Conservation (phyloP, 768 basidiomycete genomes). For the Sarcodon sp. region DNA sequence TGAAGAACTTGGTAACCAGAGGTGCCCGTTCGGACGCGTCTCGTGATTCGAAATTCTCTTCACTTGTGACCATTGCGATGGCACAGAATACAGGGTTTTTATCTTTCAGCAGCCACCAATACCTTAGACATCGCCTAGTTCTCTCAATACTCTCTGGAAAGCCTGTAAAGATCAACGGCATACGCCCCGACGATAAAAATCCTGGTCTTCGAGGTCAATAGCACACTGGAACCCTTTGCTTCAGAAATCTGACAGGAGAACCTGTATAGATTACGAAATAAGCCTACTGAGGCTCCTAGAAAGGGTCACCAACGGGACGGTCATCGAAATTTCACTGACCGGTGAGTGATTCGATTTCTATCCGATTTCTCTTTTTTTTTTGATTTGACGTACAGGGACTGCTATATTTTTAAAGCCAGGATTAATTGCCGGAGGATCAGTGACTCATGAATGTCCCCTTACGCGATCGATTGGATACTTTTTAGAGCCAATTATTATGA, state of each 20-base stretch:
- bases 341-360: constrained; percentile 30
- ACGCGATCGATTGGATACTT: constrained; percentile 91
- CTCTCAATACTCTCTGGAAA: constrained; percentile 87
- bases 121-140: constrained; percentile 75
- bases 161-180: constrained; percentile 71
- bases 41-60: no score
- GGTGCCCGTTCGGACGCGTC: no score
- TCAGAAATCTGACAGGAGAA: not conserved
- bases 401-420: constrained; percentile 89
- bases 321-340: constrained; percentile 93
- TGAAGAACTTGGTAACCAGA: no score
- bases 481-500: constrained; percentile 78
- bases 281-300: constrained; percentile 81
- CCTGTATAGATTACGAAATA: constrained; percentile 71
- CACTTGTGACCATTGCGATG: constrained; percentile 14
- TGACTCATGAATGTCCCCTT: constrained; percentile 80
- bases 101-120: constrained; percentile 68
- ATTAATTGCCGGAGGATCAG: constrained; percentile 69
- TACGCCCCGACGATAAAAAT: constrained; percentile 86
- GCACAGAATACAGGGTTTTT: constrained; percentile 27
- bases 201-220: constrained; percentile 78
- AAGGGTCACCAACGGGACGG: constrained; percentile 85
- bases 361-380: constrained; percentile 1
- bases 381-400: constrained; percentile 45
- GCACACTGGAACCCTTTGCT: not conserved